Conservation (phyloP, 2,329 filamentous ascomycete species). For the Drechslerella dactyloides region DNA sequence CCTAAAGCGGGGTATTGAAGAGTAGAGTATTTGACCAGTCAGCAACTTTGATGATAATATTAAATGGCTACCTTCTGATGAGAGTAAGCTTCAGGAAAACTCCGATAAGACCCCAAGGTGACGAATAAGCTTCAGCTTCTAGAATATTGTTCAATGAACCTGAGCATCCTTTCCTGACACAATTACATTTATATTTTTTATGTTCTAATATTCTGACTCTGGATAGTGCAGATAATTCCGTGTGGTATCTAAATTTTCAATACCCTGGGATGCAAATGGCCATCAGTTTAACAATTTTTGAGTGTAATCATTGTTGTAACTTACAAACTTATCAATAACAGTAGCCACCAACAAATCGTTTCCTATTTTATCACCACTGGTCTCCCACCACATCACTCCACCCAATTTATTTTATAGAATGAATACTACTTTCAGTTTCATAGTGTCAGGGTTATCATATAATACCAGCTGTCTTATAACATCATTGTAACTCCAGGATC, state of each 20-base stretch:
- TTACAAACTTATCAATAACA: conserved; percentile 7
- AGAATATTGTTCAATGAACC: too few relatives aligned
- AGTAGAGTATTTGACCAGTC: too few relatives aligned
- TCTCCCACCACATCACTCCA: conserved; percentile 97
- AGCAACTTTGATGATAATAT: too few relatives aligned
- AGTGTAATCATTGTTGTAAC: conserved; percentile 25
- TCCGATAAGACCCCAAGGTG: too few relatives aligned
- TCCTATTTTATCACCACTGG: conserved; percentile 71
- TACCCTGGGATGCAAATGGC: background rate
- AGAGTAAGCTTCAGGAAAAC: too few relatives aligned
- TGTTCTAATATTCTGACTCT: conserved; percentile 1
- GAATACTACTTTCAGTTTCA: conserved; percentile 72
- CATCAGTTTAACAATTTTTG: background rate
- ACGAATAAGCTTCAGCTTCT: too few relatives aligned
- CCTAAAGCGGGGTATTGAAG: too few relatives aligned
- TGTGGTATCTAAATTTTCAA: background rate
- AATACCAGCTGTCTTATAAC: conserved; percentile 71
- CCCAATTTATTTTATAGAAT: conserved; percentile 72
- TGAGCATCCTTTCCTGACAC: too few relatives aligned
- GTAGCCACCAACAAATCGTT: background rate
- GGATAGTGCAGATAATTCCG: background rate
- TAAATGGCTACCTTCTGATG: too few relatives aligned
- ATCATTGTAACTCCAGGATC: conserved; percentile 78
- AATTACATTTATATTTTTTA: too few relatives aligned
- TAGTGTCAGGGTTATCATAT: conserved; percentile 76